These are phyloP conservation scores for Luffa acutangula DNA, from an alignment of 306 rosid genomes.

Conservation along the genomic window DNA sequence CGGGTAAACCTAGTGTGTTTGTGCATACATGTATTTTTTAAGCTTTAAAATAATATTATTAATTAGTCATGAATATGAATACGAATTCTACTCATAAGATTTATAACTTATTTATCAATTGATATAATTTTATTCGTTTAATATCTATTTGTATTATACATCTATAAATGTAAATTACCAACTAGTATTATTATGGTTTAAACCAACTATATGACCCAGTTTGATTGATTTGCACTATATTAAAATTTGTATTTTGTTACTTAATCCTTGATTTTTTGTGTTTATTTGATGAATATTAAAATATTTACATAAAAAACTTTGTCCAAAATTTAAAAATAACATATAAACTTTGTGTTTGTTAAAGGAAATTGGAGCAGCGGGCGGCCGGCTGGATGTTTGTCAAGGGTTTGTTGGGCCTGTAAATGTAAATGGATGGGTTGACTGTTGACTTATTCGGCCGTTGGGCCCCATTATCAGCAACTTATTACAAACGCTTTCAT, in stretches of 20 bases:
- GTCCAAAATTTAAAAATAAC: neutral
- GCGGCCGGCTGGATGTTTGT: neutral
- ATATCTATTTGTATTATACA: no score
- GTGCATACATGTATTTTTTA: no score
- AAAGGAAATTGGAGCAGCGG: neutral
- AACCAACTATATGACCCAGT: no score
- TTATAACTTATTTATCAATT: no score
- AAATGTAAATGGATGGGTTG: neutral
- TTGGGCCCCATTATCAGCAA: neutral
- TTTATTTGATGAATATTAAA: neutral
- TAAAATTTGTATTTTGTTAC: neutral
- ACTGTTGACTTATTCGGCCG: neutral
- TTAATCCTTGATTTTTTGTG: neutral
- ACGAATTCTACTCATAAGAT: no score
- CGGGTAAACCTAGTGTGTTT: no score
- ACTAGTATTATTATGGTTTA: no score
- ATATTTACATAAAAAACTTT: neutral
- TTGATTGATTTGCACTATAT: neutral
- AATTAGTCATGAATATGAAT: no score
- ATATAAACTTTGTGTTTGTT: neutral
- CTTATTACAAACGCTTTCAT: neutral
- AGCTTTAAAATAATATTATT: no score
- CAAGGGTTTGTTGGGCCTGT: neutral
- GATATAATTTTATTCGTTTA: no score
- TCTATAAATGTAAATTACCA: no score